Evolutionary conservation across 2,329 filamentous ascomycete genomes (phyloP).

Genomic region (Curvularia hawaiiensis): DNA sequence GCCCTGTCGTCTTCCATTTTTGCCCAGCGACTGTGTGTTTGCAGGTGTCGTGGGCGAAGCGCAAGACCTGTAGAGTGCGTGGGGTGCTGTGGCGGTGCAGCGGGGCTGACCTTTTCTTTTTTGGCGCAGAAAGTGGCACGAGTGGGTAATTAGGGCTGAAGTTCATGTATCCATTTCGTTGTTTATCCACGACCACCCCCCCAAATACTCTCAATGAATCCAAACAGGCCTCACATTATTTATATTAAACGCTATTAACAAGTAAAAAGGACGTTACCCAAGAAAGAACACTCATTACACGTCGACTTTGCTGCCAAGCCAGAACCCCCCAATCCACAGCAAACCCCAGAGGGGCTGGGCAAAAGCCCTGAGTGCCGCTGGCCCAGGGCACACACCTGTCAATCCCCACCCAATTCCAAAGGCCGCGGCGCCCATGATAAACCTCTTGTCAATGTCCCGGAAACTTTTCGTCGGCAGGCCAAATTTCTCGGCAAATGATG

Average conservation of each 20-base stretch:
- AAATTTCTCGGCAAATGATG: slow-evolving; percentile 51
- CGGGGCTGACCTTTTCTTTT: slow-evolving; percentile 17
- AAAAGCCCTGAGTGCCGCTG: slow-evolving; percentile 54
- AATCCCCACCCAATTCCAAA: slow-evolving; percentile 61
- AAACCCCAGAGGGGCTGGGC: slow-evolving; percentile 56
- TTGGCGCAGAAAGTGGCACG: background rate
- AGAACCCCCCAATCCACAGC: slow-evolving; percentile 55
- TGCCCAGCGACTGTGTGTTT: slow-evolving; percentile 3
- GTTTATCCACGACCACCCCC: background rate
- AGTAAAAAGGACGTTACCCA: background rate
- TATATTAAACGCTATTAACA: background rate
- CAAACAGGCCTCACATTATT: background rate
- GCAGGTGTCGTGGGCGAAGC: slow-evolving; percentile 18
- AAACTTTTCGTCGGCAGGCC: slow-evolving; percentile 53
- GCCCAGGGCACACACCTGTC: slow-evolving; percentile 58
- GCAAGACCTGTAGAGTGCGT: slow-evolving; percentile 15
- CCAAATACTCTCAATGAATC: background rate
- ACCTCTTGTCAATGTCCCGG: slow-evolving; percentile 55
- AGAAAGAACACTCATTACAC: background rate
- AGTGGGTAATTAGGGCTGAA: slow-evolving; percentile 18
- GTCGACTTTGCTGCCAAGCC: slow-evolving; percentile 42
- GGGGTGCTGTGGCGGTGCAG: slow-evolving; percentile 17
- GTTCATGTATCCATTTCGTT: background rate
- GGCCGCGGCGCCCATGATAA: slow-evolving; percentile 53
- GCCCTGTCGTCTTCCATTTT: slow-evolving; percentile 78